A percentile compares a stretch with the other conserved stretches of the same genome.
phyloP scores from a whole-genome alignment of 805 yeast species.

The Ogataea ganodermae region DNA sequence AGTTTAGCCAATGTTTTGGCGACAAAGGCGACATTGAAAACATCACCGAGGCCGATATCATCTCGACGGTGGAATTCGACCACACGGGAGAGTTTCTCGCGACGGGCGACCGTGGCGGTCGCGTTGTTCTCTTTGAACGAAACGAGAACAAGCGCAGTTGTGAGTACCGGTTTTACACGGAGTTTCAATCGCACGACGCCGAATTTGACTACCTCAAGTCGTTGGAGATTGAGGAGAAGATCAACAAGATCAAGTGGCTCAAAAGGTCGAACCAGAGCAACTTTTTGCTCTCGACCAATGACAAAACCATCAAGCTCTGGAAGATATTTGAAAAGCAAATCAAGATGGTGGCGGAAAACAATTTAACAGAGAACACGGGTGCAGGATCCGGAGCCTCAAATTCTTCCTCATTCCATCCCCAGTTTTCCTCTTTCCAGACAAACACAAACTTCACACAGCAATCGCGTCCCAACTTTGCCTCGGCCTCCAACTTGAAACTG shows the following conservation, averaged over 20 bases:
- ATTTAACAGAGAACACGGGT: slow-evolving; percentile 54
- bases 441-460: slow-evolving; percentile 25
- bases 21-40: slow-evolving; percentile 96
- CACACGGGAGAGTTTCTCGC: slow-evolving; percentile 93
- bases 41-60: slow-evolving; percentile 95
- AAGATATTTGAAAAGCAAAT: slow-evolving; percentile 90
- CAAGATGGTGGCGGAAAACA: slow-evolving; percentile 89
- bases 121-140: slow-evolving; percentile 94
- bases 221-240: slow-evolving; percentile 95
- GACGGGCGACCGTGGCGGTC: slow-evolving; percentile 98
- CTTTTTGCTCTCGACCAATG: slow-evolving; percentile 87
- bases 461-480: slow-evolving; percentile 20
- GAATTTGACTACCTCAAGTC: slow-evolving; percentile 96
- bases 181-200: slow-evolving; percentile 97
- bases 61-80: slow-evolving; percentile 95
- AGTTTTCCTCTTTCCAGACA: slow-evolving; percentile 31
- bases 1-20: slow-evolving; percentile 97
- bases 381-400: slow-evolving; percentile 2
- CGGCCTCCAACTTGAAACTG: slow-evolving; percentile 55
- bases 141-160: slow-evolving; percentile 75
- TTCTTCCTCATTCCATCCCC: slow-evolving; percentile 23
- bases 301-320: slow-evolving; percentile 98
- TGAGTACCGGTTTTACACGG: slow-evolving; percentile 94
- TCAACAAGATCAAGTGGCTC: slow-evolving; percentile 97
- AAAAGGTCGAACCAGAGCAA: slow-evolving; percentile 87